Conservation (phyloP, 2,329 filamentous ascomycete genomes). For the Pseudogymnoascus sp. region DNA sequence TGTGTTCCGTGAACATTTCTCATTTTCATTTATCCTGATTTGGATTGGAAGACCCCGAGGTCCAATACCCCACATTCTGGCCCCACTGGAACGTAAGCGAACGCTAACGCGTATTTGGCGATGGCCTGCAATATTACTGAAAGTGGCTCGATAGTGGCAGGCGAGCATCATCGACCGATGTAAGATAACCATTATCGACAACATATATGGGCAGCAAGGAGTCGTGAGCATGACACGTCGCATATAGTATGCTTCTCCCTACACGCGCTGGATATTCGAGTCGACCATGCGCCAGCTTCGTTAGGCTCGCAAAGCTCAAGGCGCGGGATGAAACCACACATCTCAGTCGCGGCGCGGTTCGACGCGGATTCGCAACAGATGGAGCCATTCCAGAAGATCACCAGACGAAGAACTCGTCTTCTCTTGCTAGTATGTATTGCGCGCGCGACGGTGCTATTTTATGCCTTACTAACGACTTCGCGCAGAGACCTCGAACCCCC, state of each 20-base stretch:
- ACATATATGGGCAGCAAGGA: slow-evolving; percentile 4
- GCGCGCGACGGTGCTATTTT: not conserved
- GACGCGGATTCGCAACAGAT: slow-evolving; percentile 37
- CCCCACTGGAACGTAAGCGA: not conserved
- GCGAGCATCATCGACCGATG: slow-evolving; percentile 3
- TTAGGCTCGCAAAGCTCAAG: slow-evolving; percentile 44
- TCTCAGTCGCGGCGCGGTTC: slow-evolving; percentile 26
- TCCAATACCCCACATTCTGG: not conserved
- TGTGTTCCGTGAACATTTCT: not conserved
- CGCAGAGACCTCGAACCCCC: slow-evolving; percentile 43
- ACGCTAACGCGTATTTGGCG: slow-evolving; percentile 5
- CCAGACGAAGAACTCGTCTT: slow-evolving; percentile 3
- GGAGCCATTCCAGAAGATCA: slow-evolving; percentile 7
- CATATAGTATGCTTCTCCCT: slow-evolving; percentile 27
- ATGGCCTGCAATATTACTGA: slow-evolving; percentile 4
- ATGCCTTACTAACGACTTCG: slow-evolving; percentile 12
- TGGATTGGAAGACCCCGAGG: not conserved
- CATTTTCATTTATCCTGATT: not conserved
- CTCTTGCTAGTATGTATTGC: slow-evolving; percentile 18
- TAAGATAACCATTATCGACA: slow-evolving; percentile 6
- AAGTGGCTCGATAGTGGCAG: slow-evolving; percentile 2
- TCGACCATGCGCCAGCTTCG: slow-evolving; percentile 37
- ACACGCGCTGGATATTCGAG: slow-evolving; percentile 24
- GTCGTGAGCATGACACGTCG: slow-evolving; percentile 9
- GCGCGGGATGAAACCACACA: slow-evolving; percentile 29